A percentile compares a stretch with the other conserved stretches of the same genome.
Conservation (phyloP, 768 basidiomycete species). For the Xerocomellus dryophilus region DNA sequence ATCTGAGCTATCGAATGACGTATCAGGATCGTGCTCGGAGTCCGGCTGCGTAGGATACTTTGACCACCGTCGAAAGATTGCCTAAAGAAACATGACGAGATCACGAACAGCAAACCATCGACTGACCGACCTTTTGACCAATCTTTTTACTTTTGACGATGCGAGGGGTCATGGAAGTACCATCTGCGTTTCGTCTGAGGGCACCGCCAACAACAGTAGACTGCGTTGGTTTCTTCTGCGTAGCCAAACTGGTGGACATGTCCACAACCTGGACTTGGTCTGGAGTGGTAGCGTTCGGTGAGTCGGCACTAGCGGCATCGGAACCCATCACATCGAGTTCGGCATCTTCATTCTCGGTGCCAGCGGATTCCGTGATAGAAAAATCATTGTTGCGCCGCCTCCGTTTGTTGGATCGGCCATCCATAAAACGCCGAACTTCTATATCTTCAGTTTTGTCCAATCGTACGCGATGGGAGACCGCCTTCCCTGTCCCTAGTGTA, state of each 20-base stretch:
- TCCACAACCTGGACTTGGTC: slow-evolving; percentile 17
- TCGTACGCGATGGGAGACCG: slow-evolving; percentile 56
- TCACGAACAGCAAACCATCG: background rate
- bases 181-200: slow-evolving; percentile 63
- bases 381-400: slow-evolving; percentile 42
- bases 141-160: slow-evolving; percentile 44
- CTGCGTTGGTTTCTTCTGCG: slow-evolving; percentile 13
- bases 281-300: background rate
- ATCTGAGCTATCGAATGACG: slow-evolving; percentile 77
- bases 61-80: slow-evolving; percentile 53
- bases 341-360: slow-evolving; percentile 34
- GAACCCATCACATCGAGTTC: slow-evolving; percentile 34
- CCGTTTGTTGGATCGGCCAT: slow-evolving; percentile 46
- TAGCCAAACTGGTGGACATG: slow-evolving; percentile 6
- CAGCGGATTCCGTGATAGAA: slow-evolving; percentile 3
- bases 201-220: slow-evolving; percentile 54
- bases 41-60: slow-evolving; percentile 28
- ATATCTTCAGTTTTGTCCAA: slow-evolving; percentile 59
- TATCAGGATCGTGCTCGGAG: slow-evolving; percentile 43
- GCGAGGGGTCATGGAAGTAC: slow-evolving; percentile 49
- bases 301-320: slow-evolving; percentile 16
- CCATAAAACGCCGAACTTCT: slow-evolving; percentile 50
- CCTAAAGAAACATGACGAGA: slow-evolving; percentile 24
- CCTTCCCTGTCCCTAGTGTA: slow-evolving; percentile 74
- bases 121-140: slow-evolving; percentile 41